Evolutionary conservation across 2,329 filamentous ascomycete genomes (phyloP), one percentile per base, ranked within the genome.

Genomic region (Hypoxylon sp.): DNA sequence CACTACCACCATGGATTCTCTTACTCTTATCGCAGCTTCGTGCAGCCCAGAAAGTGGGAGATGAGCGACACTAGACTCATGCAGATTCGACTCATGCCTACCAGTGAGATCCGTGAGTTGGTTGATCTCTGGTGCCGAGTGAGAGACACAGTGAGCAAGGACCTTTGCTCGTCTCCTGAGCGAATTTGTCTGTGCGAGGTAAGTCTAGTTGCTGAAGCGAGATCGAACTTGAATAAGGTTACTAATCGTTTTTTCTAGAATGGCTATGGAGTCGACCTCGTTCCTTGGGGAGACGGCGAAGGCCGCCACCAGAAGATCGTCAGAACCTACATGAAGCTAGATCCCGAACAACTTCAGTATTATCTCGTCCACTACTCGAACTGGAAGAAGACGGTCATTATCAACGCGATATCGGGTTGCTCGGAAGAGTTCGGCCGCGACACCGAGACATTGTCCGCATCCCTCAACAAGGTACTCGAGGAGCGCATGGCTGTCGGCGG

Each of bases 1-100:
- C 79, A 80, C 32, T 82, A 84, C 64, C 87, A 87, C 63, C 84
- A 87, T 48, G 81, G 81, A 9, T 80, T 81, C 30, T 75, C 77
- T 34, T 79, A 76, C 8, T 74, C 77, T 25, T 55, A 69, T 43
- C 61, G 61, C 1, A 63, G 57, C 21, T 34, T 27, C 19, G 70
- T 70, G 0, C 45, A 53, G 14, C 67, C 67, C 12, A 70, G 63
- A 39, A 69, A 51, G 32, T 76, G 73, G 67, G 37, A 50, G 8
- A 21, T 65, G 1, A 27, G 54, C 0, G 75, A 78, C 51, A 55
- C 61, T 16, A 63, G 76, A 53, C 71, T 78, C 4, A 65, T 73
- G 8, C 71, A 74, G 32, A 48, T 77, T 2, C 73, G 76, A 9
- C 45, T 69, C 14, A 62, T 77, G 48, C 65, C 68, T 11, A 76